Evolutionary conservation across 2,329 filamentous ascomycete genomes (phyloP).

Genomic region (Penicillium sp.): DNA sequence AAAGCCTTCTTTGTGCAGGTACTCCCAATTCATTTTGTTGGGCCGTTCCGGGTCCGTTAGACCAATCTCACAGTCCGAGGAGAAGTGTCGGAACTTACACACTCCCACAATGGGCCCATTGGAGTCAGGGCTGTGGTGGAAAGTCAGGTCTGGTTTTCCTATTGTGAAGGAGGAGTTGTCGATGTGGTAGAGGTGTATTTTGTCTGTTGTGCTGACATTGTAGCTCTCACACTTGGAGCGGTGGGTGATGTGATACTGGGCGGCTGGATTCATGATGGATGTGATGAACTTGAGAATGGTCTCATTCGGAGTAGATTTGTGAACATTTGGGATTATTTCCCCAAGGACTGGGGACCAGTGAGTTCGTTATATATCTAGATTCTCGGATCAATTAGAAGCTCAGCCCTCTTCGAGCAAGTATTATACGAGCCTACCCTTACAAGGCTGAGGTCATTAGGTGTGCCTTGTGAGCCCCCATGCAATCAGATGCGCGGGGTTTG

Average conservation of each 20-base stretch:
- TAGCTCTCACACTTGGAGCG: slow-evolving; percentile 26
- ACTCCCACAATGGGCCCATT: slow-evolving; percentile 30
- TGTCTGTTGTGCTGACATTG: slow-evolving; percentile 21
- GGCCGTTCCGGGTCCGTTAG: slow-evolving; percentile 31
- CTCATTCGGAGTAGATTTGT: neutral
- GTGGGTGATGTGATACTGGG: slow-evolving; percentile 28
- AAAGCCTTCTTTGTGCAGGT: slow-evolving; percentile 29
- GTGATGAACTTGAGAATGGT: neutral
- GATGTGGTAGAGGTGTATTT: slow-evolving; percentile 27
- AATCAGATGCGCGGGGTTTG: neutral
- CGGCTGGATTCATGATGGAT: neutral
- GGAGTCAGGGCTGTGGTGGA: slow-evolving; percentile 31
- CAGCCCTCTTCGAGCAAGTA: neutral
- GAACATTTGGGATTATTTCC: neutral
- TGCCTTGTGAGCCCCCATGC: neutral
- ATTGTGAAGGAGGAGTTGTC: slow-evolving; percentile 31
- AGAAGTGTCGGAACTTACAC: slow-evolving; percentile 37
- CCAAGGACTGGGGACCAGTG: too few relatives aligned
- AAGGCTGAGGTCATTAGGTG: neutral
- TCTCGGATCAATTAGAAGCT: neutral
- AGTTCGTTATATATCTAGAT: neutral
- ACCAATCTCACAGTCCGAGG: slow-evolving; percentile 34
- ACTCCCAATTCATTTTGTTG: slow-evolving; percentile 32
- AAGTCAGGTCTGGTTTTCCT: slow-evolving; percentile 36
- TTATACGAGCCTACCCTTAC: neutral